These are phyloP conservation scores for Picochlorum costavermella DNA, from an alignment of 139 green algal genomes.

Conservation along the genomic window DNA sequence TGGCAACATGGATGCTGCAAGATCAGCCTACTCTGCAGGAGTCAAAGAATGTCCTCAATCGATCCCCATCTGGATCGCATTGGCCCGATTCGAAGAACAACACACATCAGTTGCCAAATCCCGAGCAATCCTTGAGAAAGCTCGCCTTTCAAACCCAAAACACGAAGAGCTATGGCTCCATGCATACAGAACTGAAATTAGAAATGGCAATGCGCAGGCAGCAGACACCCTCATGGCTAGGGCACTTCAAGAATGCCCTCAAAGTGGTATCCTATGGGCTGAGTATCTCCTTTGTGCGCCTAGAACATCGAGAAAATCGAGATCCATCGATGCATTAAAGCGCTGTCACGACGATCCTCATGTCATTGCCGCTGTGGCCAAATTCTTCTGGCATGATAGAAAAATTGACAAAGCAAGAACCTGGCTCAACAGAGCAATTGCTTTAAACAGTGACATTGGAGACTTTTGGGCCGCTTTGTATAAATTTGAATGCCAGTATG, in stretches of 20 bases:
- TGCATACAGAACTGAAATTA: constrained; percentile 77
- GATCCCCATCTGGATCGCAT: constrained; percentile 62
- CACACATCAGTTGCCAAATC: constrained; percentile 48
- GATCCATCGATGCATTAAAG: constrained; percentile 88
- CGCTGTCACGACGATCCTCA: constrained; percentile 78
- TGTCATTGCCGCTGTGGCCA: constrained; percentile 76
- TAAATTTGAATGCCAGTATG: constrained; percentile 58
- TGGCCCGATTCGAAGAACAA: constrained; percentile 72
- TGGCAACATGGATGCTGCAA: constrained; percentile 32
- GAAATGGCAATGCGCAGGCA: constrained; percentile 57
- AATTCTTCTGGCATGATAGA: constrained; percentile 85
- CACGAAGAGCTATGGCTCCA: constrained; percentile 76
- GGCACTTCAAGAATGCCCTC: constrained; percentile 86
- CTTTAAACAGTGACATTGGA: constrained; percentile 68
- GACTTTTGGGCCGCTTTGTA: constrained; percentile 88
- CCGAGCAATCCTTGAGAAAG: constrained; percentile 47
- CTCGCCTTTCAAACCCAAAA: constrained; percentile 73
- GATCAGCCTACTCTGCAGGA: constrained; percentile 32
- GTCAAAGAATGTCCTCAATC: constrained; percentile 49
- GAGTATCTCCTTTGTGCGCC: constrained; percentile 80
- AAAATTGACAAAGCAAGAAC: constrained; percentile 86
- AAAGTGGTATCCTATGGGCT: constrained; percentile 75
- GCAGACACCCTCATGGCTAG: constrained; percentile 85
- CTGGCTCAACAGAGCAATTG: constrained; percentile 82
- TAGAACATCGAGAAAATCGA: constrained; percentile 63